Evolutionary conservation across 179 eudicot genomes (phyloP).

Genomic region (Corrigiola litoralis): DNA sequence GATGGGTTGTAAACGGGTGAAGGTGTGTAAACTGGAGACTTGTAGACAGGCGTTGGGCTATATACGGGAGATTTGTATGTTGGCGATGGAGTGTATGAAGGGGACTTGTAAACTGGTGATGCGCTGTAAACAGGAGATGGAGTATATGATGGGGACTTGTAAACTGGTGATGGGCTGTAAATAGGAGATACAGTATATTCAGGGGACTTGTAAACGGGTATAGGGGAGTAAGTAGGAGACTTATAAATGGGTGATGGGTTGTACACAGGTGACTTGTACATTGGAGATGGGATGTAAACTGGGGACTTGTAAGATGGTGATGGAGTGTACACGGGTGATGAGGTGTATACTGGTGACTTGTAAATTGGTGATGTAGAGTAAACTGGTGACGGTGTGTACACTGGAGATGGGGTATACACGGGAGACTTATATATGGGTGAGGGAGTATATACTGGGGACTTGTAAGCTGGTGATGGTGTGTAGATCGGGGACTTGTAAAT

Average conservation of each 20-base stretch:
- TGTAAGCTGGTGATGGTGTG: background rate
- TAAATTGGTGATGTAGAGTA: background rate
- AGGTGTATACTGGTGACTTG: background rate
- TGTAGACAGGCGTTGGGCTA: too few relatives aligned
- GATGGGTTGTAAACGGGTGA: conserved; percentile 3
- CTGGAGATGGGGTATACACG: background rate
- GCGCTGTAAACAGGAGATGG: too few relatives aligned
- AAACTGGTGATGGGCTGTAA: too few relatives aligned
- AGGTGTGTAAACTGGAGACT: too few relatives aligned
- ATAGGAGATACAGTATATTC: too few relatives aligned
- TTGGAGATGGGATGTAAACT: background rate
- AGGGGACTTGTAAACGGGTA: too few relatives aligned
- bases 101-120: too few relatives aligned
- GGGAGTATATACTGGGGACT: background rate
- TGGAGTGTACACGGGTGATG: background rate
- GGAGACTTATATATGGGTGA: background rate
- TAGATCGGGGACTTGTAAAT: background rate
- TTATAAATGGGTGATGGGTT: conserved; percentile 13
- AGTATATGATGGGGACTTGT: too few relatives aligned
- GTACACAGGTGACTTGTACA: background rate
- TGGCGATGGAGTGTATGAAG: too few relatives aligned
- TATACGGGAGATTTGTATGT: too few relatives aligned
- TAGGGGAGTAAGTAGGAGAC: too few relatives aligned
- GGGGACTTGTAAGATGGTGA: background rate
- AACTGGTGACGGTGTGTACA: background rate